A percentile compares a stretch with the other conserved stretches of the same genome.
Evolutionary conservation across 2,329 filamentous ascomycete species (phyloP).

Genomic region (Leptodontidium sp.): DNA sequence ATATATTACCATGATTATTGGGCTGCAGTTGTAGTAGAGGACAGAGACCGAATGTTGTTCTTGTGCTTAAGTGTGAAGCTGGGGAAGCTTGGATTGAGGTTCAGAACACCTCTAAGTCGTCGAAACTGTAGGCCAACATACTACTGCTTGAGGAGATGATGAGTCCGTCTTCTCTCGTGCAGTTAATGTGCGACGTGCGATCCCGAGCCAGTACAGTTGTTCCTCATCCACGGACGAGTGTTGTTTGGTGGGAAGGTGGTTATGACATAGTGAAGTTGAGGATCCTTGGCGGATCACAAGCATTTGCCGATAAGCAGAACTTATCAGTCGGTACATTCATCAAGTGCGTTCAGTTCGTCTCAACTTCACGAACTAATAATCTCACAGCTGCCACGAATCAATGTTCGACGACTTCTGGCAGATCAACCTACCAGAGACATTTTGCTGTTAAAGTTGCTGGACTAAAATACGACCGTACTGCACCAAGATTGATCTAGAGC

Average conservation of each 20-base stretch:
- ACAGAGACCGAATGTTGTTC: slow-evolving; percentile 10
- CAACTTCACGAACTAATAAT: no score
- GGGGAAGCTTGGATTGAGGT: not conserved
- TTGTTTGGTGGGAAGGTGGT: slow-evolving; percentile 12
- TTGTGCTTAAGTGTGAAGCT: not conserved
- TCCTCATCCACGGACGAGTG: not conserved
- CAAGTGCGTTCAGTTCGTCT: no score
- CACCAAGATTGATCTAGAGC: no score
- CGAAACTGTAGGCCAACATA: not conserved
- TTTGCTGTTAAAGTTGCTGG: no score
- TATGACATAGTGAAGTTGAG: slow-evolving; percentile 7
- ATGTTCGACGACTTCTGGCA: no score
- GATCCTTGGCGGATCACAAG: slow-evolving; percentile 15
- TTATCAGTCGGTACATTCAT: not conserved
- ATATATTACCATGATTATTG: slow-evolving; percentile 27
- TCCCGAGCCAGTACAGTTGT: not conserved
- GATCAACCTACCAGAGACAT: no score
- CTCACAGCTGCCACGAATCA: no score
- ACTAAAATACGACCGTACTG: no score
- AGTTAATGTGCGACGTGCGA: not conserved
- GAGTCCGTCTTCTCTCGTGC: not conserved
- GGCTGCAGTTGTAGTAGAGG: slow-evolving; percentile 4
- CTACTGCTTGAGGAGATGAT: not conserved
- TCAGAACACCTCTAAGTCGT: not conserved
- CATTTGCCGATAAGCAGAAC: slow-evolving; percentile 3